Conservation (phyloP, 495 filamentous ascomycete species). For the Hypoxylon subgilvum region DNA sequence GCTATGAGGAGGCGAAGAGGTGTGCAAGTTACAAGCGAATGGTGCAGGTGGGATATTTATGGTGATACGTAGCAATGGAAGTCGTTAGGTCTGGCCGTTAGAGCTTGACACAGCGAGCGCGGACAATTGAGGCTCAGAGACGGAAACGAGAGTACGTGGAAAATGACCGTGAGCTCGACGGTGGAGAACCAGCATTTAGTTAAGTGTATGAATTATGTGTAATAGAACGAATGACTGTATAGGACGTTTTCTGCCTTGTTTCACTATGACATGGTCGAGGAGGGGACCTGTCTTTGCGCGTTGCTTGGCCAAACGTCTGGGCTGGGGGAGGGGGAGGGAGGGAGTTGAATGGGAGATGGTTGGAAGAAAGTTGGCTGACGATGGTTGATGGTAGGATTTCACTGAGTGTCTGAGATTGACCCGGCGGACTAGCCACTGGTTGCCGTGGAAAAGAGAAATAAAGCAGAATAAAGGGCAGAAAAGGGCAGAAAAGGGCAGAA, state of each 20-base stretch:
- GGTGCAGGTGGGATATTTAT: slow-evolving; percentile 1
- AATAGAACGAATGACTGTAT: slow-evolving; percentile 31
- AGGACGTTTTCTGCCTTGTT: no score
- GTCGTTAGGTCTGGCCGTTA: slow-evolving; percentile 7
- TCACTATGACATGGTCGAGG: slow-evolving; percentile 31
- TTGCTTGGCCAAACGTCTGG: slow-evolving; percentile 36
- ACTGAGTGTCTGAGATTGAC: not conserved
- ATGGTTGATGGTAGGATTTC: not conserved
- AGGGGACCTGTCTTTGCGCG: slow-evolving; percentile 12
- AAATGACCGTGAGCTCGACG: no score
- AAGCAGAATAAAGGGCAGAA: no score
- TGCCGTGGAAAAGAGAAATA: slow-evolving; percentile 33
- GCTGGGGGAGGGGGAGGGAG: not conserved
- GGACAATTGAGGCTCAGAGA: slow-evolving; percentile 1
- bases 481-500: no score
- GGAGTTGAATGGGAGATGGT: slow-evolving; percentile 2
- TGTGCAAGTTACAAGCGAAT: slow-evolving; percentile 12
- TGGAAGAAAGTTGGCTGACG: not conserved
- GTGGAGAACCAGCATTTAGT: no score
- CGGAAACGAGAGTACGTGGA: slow-evolving; percentile 17
- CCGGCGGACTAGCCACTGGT: no score
- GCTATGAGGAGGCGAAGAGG: not conserved
- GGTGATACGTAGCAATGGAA: slow-evolving; percentile 1
- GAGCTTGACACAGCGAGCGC: not conserved
- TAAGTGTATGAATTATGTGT: no score